Evolutionary conservation across 441 rosid species (phyloP), one percentile per base, ranked within the genome.

Genomic region (Mallotus japonicus): DNA sequence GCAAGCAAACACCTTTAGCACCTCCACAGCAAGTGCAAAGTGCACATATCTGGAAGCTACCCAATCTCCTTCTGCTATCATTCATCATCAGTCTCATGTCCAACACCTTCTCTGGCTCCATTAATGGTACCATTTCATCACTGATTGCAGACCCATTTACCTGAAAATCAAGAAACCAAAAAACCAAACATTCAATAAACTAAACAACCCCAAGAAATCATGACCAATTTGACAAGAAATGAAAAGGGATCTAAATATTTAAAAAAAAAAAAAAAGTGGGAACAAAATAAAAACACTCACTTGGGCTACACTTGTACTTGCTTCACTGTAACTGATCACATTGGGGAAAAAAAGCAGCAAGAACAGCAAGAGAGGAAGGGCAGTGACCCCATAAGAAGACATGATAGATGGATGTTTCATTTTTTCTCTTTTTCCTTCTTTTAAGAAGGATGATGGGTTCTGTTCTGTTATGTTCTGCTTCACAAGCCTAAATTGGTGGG

Each of bases 11-110:
- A 13, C 97, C 90, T 73, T 79, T 90, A 71, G 96, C 83, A 75
- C 98, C 97, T 56, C 97, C 98, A 74, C 99, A 95, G 84, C 99
- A 95, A 69, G 98, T 95, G 79, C 99, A 95, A 22, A 89, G 83
- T 59, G 95, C 96, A 83, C 99, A 95, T 79, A 91, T 90, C 86
- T 84, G 97, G 76, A 92, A 95, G 71, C 98, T 90, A 19, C 90
- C 85, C 46, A 92, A 86, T 81, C 76, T 95, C 78, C 84, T 92
- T 77, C 93, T 91, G 73, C 84, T 91, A 78, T 91, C 93, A 85
- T 87, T 88, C 86, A 88, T 16, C 86, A 90, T 83, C 87, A 82
- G 44, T 83, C 83, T 79, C 89, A 81, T 85, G 80, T 82, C 89
- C 79, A 82, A 84, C 50, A 86, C 89, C 84, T 88, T 78, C 75